Evolutionary conservation across 2,329 filamentous ascomycete genomes (phyloP).

Genomic region (Nigrospora oryzae): DNA sequence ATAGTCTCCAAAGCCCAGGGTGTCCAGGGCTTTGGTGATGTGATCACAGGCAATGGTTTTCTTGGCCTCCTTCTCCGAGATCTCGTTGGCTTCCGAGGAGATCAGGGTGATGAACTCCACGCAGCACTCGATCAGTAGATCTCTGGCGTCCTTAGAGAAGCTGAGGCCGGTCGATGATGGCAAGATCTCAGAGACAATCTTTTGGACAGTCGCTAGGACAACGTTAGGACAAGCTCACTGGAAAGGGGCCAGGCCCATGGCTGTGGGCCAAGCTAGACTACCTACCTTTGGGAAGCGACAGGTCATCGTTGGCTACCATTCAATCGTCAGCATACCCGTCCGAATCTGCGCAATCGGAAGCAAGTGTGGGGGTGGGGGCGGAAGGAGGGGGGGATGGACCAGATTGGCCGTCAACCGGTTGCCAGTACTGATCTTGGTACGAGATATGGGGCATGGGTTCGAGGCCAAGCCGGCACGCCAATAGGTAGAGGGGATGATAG

Average conservation of each 20-base stretch:
- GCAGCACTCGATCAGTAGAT: slow-evolving; percentile 95
- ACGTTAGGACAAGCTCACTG: slow-evolving; percentile 14
- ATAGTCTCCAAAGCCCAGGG: slow-evolving; percentile 89
- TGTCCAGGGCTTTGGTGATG: slow-evolving; percentile 87
- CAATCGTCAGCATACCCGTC: slow-evolving; percentile 21
- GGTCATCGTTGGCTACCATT: slow-evolving; percentile 50
- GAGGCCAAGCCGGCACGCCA: background rate
- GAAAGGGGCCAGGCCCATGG: background rate
- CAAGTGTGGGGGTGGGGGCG: slow-evolving; percentile 1
- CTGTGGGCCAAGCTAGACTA: background rate
- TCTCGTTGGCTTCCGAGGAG: slow-evolving; percentile 98
- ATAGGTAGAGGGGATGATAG: too few relatives aligned
- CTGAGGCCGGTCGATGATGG: slow-evolving; percentile 65
- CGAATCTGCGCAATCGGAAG: background rate
- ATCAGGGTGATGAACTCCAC: slow-evolving; percentile 98
- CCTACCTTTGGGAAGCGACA: slow-evolving; percentile 57
- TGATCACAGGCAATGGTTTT: slow-evolving; percentile 99
- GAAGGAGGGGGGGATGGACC: background rate
- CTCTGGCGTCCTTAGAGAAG: slow-evolving; percentile 91
- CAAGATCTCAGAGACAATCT: slow-evolving; percentile 91
- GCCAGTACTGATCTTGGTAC: slow-evolving; percentile 3
- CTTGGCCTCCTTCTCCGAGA: slow-evolving; percentile 96
- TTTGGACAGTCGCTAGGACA: slow-evolving; percentile 55
- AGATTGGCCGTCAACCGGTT: background rate
- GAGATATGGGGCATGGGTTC: slow-evolving; percentile 6